Base-by-base conservation (phyloP, 495 filamentous ascomycete genomes). In the Aspergillus bridgeri region DNA sequence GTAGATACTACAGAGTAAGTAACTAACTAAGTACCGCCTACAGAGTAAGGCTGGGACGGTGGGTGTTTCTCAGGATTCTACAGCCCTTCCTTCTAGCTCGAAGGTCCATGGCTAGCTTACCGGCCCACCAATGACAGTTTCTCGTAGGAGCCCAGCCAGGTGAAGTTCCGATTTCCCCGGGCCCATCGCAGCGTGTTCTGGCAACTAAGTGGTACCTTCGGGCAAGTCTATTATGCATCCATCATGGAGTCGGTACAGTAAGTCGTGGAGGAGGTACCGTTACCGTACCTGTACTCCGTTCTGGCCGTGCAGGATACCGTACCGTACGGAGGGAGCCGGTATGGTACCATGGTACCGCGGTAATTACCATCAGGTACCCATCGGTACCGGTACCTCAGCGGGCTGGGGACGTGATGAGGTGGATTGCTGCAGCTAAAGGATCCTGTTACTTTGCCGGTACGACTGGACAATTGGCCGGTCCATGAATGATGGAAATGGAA, bases 111-210 rank as follows among this genome's bases (percentile, higher is more conserved):
- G 19, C 29, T 52, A 42, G 15, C 50, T 17, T 21, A 19, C n/a
- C 7, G 8, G 9, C 33, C 33, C 13, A 38, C 33, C 9, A 38
- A 38, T 38, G 33, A 38, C 33, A 13, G 33, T 13, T 3, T n/a
- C 33, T 13, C 7, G 17, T 20, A 22, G 38, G 51, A 43, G 24
- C 43, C 33, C 48, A 44, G 47, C 46, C 45, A 29, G 19, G 19
- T 42, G 18, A 42, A 15, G 20, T 57, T 49, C 55, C 55, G 55
- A 43, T 42, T 57, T 25, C 55, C 55, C 55, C 46, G 55, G 29
- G 47, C 38, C 55, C 55, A 51, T 51, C 21, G 46, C 27, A 33
- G 55, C 33, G 27, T 29, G 6, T 29, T 25, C 22, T 57, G 33
- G 33, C 33, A 13, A 38, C 33, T 38, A 38, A 57, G 48, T 49